Base-by-base conservation (phyloP, 495 filamentous ascomycete genomes). In the Lasiosphaeris hirsuta region DNA sequence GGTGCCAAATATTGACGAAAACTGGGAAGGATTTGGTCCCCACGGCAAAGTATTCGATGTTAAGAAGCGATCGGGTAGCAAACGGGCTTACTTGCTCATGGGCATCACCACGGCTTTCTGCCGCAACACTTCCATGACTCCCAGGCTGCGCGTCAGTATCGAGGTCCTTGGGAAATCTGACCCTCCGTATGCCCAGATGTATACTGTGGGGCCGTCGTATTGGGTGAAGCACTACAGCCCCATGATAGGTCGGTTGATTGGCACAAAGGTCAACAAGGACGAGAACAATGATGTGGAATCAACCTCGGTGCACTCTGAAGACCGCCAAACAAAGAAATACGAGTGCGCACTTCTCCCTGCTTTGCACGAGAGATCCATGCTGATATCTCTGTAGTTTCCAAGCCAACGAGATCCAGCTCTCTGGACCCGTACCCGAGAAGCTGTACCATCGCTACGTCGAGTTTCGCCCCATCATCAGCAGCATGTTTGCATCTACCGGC, bases 391-490 rank as follows among this genome's bases (percentile, higher is more conserved):
- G 1, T 38, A 92, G 88, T 69, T 97, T 97, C 74, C 90, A 96
- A 80, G 90, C 93, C 38, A 94, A 92, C 68, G 87, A 96, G 60
- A 84, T 97, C 44, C 93, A 97, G 59, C 81, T 97, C 33, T 75
- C 79, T 18, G 93, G 93, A 0, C 93, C 93, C 0, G 86, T 92
- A 0, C 92, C 93, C 0, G 67, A 79, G 3, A 73, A 82, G 45
- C 77, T 97, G 23, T 95, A 95, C 66, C 91, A 96, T 66, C 86
- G 89, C 57, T 97, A 86, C 71, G 91, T 97, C 44, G 92, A 94
- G 66, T 96, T 97, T 69, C 87, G 83, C 43, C 92, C 93, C 15
- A 90, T 96, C 63, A 87, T 97, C 38, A 89, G 89, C 15, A 82
- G 84, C 37, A 94, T 96, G 85, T 97, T 97, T 71, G 87, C 84